phyloP scores from a whole-genome alignment of 768 basidiomycete species.

The Russula foetens region DNA sequence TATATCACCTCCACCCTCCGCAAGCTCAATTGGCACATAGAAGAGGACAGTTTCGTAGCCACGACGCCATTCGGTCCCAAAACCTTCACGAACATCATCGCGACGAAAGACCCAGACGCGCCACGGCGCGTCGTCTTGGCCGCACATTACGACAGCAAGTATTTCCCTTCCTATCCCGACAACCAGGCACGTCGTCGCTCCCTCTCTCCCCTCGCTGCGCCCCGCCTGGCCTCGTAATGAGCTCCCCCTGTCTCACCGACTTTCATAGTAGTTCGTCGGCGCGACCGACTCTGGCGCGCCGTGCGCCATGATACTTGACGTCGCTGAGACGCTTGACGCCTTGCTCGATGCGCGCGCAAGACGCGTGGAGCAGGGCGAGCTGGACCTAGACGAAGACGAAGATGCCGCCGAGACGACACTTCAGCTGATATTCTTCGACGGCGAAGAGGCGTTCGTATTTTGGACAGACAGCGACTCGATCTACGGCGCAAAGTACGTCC shows the following conservation, averaged over 20 bases:
- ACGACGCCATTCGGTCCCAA: constrained; percentile 75
- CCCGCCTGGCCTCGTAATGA: too few species aligned
- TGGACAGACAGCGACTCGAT: constrained; percentile 90
- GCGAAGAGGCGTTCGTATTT: constrained; percentile 88
- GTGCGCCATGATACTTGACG: constrained; percentile 88
- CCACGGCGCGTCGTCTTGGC: constrained; percentile 75
- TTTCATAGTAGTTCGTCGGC: constrained; percentile 70
- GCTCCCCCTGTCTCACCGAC: not conserved
- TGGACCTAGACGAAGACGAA: constrained; percentile 60
- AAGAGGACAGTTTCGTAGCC: constrained; percentile 73
- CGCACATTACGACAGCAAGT: constrained; percentile 94
- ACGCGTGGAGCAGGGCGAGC: constrained; percentile 40
- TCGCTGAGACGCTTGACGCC: constrained; percentile 76
- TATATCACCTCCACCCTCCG: constrained; percentile 71
- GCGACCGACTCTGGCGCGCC: constrained; percentile 97
- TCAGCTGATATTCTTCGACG: constrained; percentile 93
- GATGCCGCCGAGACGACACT: constrained; percentile 78
- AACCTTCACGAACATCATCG: constrained; percentile 84
- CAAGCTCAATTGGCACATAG: constrained; percentile 77
- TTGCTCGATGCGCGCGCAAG: constrained; percentile 55
- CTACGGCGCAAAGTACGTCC: constrained; percentile 86
- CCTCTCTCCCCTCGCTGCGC: not conserved
- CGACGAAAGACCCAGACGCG: constrained; percentile 88
- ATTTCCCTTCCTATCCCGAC: constrained; percentile 56
- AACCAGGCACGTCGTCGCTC: constrained; percentile 51